Evolutionary conservation across 2,329 filamentous ascomycete species (phyloP).

Genomic region (Xylaria sp.): DNA sequence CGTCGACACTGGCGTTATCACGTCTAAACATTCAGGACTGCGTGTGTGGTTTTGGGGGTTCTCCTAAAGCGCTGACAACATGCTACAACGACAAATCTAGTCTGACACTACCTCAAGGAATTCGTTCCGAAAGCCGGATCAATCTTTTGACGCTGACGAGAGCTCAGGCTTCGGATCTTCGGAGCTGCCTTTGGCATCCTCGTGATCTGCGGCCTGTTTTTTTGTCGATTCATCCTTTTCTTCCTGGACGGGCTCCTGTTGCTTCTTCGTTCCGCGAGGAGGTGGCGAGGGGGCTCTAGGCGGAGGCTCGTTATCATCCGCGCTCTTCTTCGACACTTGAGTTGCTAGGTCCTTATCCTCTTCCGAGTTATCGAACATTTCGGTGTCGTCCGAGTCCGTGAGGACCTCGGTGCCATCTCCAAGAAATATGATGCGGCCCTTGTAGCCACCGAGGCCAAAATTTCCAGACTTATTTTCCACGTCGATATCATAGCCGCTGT

Average conservation of each 20-base stretch:
- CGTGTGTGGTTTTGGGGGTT: conserved; percentile 33
- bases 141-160: conserved; percentile 44
- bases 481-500: conserved; percentile 80
- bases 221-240: conserved; percentile 44
- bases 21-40: conserved; percentile 42
- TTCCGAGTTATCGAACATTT: conserved; percentile 90
- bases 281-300: conserved; percentile 51
- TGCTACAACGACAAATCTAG: conserved; percentile 33
- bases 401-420: conserved; percentile 94
- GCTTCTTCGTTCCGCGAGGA: conserved; percentile 46
- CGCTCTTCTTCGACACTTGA: conserved; percentile 76
- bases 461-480: conserved; percentile 71
- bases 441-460: conserved; percentile 76
- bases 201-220: conserved; percentile 42
- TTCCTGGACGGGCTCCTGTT: conserved; percentile 41
- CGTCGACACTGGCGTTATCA: conserved; percentile 41
- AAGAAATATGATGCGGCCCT: conserved; percentile 91
- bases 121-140: conserved; percentile 31
- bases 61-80: conserved; percentile 39
- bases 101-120: conserved; percentile 12
- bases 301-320: conserved; percentile 46
- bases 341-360: conserved; percentile 88
- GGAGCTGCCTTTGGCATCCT: conserved; percentile 43
- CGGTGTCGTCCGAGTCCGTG: conserved; percentile 87
- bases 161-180: conserved; percentile 44